phyloP scores from a whole-genome alignment of 1,139 yeast genomes.

The Pichia sp. region DNA sequence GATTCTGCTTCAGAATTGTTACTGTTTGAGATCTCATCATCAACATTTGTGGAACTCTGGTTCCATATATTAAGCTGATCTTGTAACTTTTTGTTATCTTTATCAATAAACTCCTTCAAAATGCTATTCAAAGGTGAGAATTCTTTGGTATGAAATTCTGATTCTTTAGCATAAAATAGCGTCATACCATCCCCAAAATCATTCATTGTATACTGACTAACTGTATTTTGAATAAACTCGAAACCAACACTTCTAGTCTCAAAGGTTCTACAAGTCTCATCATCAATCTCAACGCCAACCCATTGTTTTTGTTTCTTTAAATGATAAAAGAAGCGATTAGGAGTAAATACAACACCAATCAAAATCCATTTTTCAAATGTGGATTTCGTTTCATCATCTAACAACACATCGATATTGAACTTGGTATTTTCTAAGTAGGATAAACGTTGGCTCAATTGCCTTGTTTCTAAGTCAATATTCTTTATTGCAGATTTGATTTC shows the following conservation, averaged over 20 bases:
- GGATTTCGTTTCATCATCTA: constrained; percentile 16
- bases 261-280: constrained; percentile 23
- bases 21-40: too few relatives aligned
- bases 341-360: constrained; percentile 27
- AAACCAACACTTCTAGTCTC: constrained; percentile 18
- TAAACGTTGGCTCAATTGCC: neutral
- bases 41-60: neutral
- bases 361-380: constrained; percentile 30
- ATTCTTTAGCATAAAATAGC: constrained; percentile 27
- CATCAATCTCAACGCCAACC: constrained; percentile 23
- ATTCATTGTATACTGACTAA: constrained; percentile 19
- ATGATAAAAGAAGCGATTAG: constrained; percentile 26
- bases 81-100: constrained; percentile 21
- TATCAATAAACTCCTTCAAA: constrained; percentile 20
- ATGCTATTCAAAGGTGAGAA: constrained; percentile 13
- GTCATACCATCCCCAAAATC: constrained; percentile 27
- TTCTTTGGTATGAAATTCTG: constrained; percentile 17
- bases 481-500: constrained; percentile 15
- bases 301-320: constrained; percentile 16
- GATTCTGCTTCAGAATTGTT: too few relatives aligned
- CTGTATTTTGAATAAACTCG: constrained; percentile 20
- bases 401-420: constrained; percentile 23
- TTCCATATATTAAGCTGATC: constrained; percentile 6
- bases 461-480: constrained; percentile 14
- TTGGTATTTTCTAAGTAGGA: constrained; percentile 3